Evolutionary conservation across 2,329 filamentous ascomycete species (phyloP).

Genomic region (Diaporthe helianthi): DNA sequence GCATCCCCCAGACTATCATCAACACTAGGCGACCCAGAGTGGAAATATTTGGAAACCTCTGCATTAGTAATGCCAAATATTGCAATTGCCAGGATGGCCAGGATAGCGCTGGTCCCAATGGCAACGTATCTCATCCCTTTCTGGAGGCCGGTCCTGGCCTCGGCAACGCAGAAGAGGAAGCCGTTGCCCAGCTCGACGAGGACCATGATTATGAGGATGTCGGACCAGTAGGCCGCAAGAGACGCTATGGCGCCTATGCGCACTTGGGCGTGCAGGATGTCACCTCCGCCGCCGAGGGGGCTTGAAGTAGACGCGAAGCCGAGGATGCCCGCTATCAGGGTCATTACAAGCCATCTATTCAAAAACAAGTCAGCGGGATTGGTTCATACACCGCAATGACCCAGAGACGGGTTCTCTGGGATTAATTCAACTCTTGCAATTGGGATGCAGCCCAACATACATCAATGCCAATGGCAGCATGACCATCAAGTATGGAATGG

Average conservation of each 20-base stretch:
- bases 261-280: neutral
- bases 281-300: no score
- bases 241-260: neutral
- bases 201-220: constrained; percentile 36
- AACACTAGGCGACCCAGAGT: no score
- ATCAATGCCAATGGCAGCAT: neutral
- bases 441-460: neutral
- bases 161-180: constrained; percentile 36
- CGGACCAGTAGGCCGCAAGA: constrained; percentile 33
- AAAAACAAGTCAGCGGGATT: neutral
- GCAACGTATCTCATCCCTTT: constrained; percentile 33
- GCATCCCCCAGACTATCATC: neutral
- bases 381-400: no score
- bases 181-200: constrained; percentile 39
- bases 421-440: no score
- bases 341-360: neutral
- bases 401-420: no score
- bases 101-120: neutral
- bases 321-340: neutral
- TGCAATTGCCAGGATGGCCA: neutral
- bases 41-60: neutral
- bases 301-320: no score
- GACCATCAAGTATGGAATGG: neutral
- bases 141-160: constrained; percentile 14
- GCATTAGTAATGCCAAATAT: neutral